A percentile compares a stretch with the other conserved stretches of the same genome.
Evolutionary conservation across 176 grass and related monocot genomes (phyloP).

Genomic region (Hordeum marinum): DNA sequence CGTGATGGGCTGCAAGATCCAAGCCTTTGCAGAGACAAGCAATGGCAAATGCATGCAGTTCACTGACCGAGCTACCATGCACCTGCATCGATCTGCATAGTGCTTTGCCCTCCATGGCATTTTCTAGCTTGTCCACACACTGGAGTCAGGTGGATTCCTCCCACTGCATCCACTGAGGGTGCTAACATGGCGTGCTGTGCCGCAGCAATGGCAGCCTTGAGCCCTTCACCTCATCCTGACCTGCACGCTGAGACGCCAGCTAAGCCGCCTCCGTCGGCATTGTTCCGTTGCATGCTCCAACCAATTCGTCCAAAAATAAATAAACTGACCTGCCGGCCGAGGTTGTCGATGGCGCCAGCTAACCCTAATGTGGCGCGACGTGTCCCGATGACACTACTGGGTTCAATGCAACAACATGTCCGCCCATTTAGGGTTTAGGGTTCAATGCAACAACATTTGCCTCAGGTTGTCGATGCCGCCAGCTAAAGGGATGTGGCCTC

Average conservation of each 20-base stretch:
- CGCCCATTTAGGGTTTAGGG: too few relatives aligned
- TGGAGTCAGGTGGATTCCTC: conserved; percentile 48
- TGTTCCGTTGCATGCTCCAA: neutral
- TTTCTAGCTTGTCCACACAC: conserved; percentile 48
- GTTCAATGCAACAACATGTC: neutral
- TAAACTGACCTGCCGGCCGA: neutral
- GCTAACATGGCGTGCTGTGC: conserved; percentile 38
- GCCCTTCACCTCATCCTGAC: conserved; percentile 27
- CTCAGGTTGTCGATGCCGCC: neutral
- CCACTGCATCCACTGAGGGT: conserved; percentile 7
- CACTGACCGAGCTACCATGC: neutral
- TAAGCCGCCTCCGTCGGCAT: neutral
- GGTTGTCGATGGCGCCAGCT: neutral
- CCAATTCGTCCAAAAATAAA: neutral
- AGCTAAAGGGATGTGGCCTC: neutral
- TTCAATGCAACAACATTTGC: neutral
- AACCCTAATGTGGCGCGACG: neutral
- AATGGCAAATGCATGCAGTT: conserved; percentile 13
- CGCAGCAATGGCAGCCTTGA: conserved; percentile 48
- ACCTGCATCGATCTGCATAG: conserved; percentile 41
- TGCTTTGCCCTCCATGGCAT: conserved; percentile 38
- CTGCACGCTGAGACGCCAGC: conserved; percentile 19
- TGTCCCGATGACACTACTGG: neutral
- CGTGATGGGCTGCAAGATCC: conserved; percentile 44
- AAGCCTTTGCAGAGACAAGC: conserved; percentile 12